phyloP scores from a whole-genome alignment of 2,329 filamentous ascomycete genomes.

The Colletotrichum sojae region DNA sequence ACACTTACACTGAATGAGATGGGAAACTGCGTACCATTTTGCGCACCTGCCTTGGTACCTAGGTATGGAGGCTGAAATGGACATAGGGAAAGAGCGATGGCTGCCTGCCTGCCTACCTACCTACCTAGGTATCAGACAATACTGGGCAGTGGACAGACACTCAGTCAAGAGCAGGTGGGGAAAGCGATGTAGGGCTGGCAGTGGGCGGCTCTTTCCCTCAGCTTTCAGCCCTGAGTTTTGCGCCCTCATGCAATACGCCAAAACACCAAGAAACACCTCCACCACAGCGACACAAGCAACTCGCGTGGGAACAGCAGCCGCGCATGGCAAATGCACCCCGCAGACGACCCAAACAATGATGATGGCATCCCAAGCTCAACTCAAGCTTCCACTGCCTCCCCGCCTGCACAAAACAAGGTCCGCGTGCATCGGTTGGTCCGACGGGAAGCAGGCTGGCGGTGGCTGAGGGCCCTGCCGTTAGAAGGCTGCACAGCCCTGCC shows the following conservation, averaged over 20 bases:
- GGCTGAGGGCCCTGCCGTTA: slow-evolving; percentile 26
- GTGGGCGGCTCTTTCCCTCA: neutral
- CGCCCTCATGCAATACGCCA: too few species aligned
- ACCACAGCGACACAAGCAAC: slow-evolving; percentile 11
- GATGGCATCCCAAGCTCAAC: slow-evolving; percentile 25
- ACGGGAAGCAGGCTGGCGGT: slow-evolving; percentile 26
- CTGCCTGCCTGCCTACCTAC: slow-evolving; percentile 12
- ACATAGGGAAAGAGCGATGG: slow-evolving; percentile 9
- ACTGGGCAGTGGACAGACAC: too few species aligned
- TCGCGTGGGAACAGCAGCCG: neutral
- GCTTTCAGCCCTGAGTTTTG: neutral
- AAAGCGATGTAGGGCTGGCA: slow-evolving; percentile 9
- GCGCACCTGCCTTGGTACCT: slow-evolving; percentile 18
- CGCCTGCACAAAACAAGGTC: slow-evolving; percentile 27
- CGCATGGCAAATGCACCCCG: slow-evolving; percentile 18
- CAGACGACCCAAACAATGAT: slow-evolving; percentile 14
- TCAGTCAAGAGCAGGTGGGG: slow-evolving; percentile 2
- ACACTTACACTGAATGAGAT: too few species aligned
- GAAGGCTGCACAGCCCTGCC: slow-evolving; percentile 27
- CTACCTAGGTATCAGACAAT: too few species aligned
- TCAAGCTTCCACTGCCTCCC: slow-evolving; percentile 17
- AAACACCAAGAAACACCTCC: neutral
- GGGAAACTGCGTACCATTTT: neutral
- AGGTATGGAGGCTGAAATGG: neutral
- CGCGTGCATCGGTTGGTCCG: slow-evolving; percentile 30